Evolutionary conservation across 2,329 filamentous ascomycete genomes (phyloP).

Genomic region (Sclerotinia spermophila): DNA sequence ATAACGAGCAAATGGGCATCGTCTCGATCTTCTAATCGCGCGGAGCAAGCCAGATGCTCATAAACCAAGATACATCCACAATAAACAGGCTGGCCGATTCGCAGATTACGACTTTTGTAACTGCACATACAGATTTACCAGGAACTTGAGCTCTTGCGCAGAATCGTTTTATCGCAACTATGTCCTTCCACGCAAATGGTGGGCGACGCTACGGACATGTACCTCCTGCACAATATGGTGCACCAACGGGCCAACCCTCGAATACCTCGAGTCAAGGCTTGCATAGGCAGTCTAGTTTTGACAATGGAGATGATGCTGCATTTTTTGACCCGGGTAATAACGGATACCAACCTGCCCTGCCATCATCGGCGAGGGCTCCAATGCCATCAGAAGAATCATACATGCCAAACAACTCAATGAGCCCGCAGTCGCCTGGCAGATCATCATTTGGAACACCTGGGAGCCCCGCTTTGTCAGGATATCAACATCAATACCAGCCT

Average conservation of each 20-base stretch:
- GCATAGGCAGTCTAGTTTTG: constrained; percentile 65
- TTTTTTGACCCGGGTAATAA: constrained; percentile 44
- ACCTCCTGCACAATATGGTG: constrained; percentile 60
- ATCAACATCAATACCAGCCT: constrained; percentile 52
- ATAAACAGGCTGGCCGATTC: constrained; percentile 11
- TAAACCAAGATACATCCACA: not conserved
- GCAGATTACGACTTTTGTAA: not conserved
- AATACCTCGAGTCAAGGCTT: constrained; percentile 40
- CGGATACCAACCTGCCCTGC: constrained; percentile 35
- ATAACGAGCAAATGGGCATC: constrained; percentile 26
- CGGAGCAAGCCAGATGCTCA: not conserved
- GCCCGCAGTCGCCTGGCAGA: constrained; percentile 30
- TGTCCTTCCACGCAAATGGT: constrained; percentile 60
- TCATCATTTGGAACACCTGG: constrained; percentile 29
- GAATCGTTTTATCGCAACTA: constrained; percentile 34
- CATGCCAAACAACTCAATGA: constrained; percentile 40
- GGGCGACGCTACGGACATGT: constrained; percentile 64
- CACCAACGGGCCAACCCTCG: constrained; percentile 38
- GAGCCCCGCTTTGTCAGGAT: constrained; percentile 41
- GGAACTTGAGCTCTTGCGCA: not conserved
- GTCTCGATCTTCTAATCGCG: constrained; percentile 7
- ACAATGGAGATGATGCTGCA: constrained; percentile 67
- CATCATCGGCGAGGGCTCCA: constrained; percentile 29
- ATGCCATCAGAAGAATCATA: constrained; percentile 58
- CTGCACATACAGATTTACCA: not conserved